Evolutionary conservation across 2,329 filamentous ascomycete species (phyloP).

Genomic region (Exophiala lecanii-corni): DNA sequence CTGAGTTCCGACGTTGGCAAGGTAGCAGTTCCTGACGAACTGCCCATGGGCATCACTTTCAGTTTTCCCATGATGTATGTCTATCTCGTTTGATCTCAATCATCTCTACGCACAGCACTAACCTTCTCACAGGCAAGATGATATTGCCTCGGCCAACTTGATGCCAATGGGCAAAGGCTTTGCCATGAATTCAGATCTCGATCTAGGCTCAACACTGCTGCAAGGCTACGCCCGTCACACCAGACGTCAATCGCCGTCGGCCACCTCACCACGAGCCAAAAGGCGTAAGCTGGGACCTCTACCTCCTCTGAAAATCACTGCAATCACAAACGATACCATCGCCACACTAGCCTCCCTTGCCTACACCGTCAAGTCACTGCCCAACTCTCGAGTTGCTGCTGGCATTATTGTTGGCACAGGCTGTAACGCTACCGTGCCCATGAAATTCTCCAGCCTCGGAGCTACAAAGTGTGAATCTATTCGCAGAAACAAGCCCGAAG

Average conservation of each 20-base stretch:
- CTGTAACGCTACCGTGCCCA: conserved; percentile 73
- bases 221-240: conserved; percentile 52
- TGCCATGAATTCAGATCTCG: conserved; percentile 51
- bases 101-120: conserved; percentile 5
- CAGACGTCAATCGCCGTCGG: conserved; percentile 29
- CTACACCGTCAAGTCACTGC: conserved; percentile 60
- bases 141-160: conserved; percentile 50
- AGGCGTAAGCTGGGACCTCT: conserved; percentile 43
- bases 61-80: conserved; percentile 48
- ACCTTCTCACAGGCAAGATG: conserved; percentile 42
- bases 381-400: conserved; percentile 66
- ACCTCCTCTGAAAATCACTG: conserved; percentile 65
- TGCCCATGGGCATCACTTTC: conserved; percentile 48
- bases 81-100: not conserved
- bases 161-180: conserved; percentile 58
- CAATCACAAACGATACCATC: conserved; percentile 77
- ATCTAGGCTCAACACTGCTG: conserved; percentile 51
- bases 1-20: conserved; percentile 36
- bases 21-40: conserved; percentile 39
- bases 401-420: conserved; percentile 78
- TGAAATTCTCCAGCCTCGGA: conserved; percentile 60
- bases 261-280: conserved; percentile 40
- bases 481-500: conserved; percentile 43
- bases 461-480: conserved; percentile 55
- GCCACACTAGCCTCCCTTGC: conserved; percentile 74